Conservation (phyloP, 306 rosid species). For the Abrus pulchellus region DNA sequence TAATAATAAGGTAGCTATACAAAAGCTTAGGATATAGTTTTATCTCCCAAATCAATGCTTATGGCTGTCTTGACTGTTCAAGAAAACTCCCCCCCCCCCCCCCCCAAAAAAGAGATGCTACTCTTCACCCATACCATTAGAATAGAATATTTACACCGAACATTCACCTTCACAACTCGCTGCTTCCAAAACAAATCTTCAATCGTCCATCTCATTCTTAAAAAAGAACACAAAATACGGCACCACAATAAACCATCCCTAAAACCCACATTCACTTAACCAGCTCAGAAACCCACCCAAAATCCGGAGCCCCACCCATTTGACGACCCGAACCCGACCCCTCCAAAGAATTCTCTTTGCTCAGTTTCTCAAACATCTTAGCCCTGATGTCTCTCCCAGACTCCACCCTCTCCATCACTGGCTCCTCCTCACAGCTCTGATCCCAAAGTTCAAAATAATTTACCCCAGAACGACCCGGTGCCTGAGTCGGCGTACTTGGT, state of each 20-base stretch:
- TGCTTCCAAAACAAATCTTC: conserved; percentile 52
- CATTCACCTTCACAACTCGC: conserved; percentile 14
- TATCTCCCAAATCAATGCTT: conserved; percentile 45
- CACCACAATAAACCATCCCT: conserved; percentile 25
- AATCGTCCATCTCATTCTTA: background rate
- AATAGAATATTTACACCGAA: conserved; percentile 57
- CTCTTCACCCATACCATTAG: conserved; percentile 56
- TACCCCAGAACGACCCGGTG: conserved; percentile 53
- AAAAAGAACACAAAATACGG: conserved; percentile 47
- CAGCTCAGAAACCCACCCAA: conserved; percentile 88
- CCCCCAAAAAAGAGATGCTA: conserved; percentile 56
- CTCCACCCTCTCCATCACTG: conserved; percentile 93
- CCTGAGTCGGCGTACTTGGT: conserved; percentile 78
- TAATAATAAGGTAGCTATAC: conserved; percentile 48
- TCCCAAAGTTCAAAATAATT: conserved; percentile 65
- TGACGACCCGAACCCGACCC: conserved; percentile 50
- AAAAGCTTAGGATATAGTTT: conserved; percentile 33
- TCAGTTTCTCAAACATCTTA: conserved; percentile 82
- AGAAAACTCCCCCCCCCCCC: conserved; percentile 52
- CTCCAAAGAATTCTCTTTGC: conserved; percentile 75
- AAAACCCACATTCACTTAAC: conserved; percentile 53
- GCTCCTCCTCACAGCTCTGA: conserved; percentile 69
- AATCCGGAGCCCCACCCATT: conserved; percentile 65
- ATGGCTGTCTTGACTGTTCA: conserved; percentile 19
- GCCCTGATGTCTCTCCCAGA: conserved; percentile 84